Evolutionary conservation across 2,329 filamentous ascomycete species (phyloP).

Genomic region (Xylaria arbuscula): DNA sequence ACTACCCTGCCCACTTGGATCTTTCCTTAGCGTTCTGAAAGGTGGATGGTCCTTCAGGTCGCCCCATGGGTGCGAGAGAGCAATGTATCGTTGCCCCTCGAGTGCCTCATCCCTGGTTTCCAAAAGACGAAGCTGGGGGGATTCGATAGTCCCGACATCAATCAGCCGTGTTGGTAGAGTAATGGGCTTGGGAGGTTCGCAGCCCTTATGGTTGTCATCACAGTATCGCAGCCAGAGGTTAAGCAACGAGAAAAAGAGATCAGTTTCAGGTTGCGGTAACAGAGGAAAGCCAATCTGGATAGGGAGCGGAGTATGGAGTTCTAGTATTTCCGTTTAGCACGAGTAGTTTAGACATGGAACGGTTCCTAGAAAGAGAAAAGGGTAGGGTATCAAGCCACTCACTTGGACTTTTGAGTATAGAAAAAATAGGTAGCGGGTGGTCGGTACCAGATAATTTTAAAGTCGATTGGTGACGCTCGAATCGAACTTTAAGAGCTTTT

Average conservation of each 20-base stretch:
- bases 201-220: constrained; percentile 21
- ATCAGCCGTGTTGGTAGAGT: constrained; percentile 33
- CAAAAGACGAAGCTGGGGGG: constrained; percentile 3
- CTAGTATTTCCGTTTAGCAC: not conserved
- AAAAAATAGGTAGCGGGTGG: constrained; percentile 1
- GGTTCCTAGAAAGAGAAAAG: not conserved
- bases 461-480: constrained; percentile 4
- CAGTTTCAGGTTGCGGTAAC: constrained; percentile 14
- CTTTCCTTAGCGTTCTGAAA: constrained; percentile 12
- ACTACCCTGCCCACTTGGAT: constrained; percentile 1
- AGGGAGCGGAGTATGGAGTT: not conserved
- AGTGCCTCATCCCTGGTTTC: constrained; percentile 8
- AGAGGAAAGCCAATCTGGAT: constrained; percentile 35
- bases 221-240: constrained; percentile 29
- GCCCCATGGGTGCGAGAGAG: constrained; percentile 41
- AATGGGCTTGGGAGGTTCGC: not conserved
- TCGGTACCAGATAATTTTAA: not conserved
- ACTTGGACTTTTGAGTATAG: constrained; percentile 13
- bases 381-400: not conserved
- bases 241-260: constrained; percentile 25
- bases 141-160: constrained; percentile 16
- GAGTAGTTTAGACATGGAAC: not conserved
- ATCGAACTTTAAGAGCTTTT: constrained; percentile 1
- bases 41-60: constrained; percentile 34
- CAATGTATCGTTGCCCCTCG: constrained; percentile 30